Base-by-base conservation (phyloP, 345 rosid genomes). In the Arabidopsis suecica region DNA sequence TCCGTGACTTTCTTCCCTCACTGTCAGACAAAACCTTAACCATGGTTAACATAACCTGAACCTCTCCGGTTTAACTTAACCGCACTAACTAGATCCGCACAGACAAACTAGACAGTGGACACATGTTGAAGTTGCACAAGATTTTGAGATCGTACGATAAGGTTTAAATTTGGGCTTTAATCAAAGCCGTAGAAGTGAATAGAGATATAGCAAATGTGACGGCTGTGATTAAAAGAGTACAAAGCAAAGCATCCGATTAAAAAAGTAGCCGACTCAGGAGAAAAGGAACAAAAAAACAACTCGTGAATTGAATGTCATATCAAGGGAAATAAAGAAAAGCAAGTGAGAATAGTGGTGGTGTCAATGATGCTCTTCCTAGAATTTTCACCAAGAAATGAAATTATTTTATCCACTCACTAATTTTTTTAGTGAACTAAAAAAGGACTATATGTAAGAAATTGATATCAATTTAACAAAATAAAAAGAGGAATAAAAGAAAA, bases 301-400 rank as follows among this genome's bases (percentile, higher is more conserved):
- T 77, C 80, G 76, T 70, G 80, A 64, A 70, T 37, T 77, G 61
- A 77, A 77, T 77, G 80, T 77, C 80, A 63, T 64, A 56, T 77
- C 80, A 77, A 77, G 60, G 50, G 18, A 9, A 10, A 32, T 30
- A 38, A 48, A 36, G 12, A 38, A 10, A 10, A 41, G 49, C 8
- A 20, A 60, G 22, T 6, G 9, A 61, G 57, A 13, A 64, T 63
- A 64, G 80, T 77, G 76, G 47, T 42, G 47, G 71, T 55, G 57
- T 20, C 75, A 77, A 70, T 63, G 59, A 70, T 77, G 71, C 53
- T 77, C 53, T 44, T 53, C 64, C 11, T 5, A 22, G 49, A 68
- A 42, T 59, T 65, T 41, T 69, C 69, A 59, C 61, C 62, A 32
- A 40, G 18, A 3, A 42, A 42, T 13, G 13, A 18, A 2, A 62